A percentile compares a stretch with the other conserved stretches of the same genome.
Evolutionary conservation across 331 rosid species (phyloP).

Genomic region (Phaseolus coccineus): DNA sequence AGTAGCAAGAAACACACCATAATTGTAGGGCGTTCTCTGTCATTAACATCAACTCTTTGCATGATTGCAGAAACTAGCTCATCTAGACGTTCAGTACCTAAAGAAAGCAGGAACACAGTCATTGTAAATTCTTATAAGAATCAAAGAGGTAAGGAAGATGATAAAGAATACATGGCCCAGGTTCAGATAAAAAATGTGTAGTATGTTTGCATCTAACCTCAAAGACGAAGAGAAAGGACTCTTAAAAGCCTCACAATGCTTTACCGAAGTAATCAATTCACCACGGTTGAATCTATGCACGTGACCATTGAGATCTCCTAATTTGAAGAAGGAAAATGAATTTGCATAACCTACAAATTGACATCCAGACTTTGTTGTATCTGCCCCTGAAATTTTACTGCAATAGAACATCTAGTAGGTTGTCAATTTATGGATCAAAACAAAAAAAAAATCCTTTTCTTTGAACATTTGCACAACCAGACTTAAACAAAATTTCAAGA

Average conservation of each 20-base stretch:
- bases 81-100: slow-evolving; percentile 76
- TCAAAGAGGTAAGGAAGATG: background rate
- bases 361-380: slow-evolving; percentile 47
- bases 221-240: background rate
- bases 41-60: slow-evolving; percentile 65
- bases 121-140: slow-evolving; percentile 10
- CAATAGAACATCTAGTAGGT: slow-evolving; percentile 44
- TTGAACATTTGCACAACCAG: slow-evolving; percentile 13
- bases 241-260: slow-evolving; percentile 24
- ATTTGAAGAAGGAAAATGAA: slow-evolving; percentile 73
- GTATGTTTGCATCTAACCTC: slow-evolving; percentile 27
- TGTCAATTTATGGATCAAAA: slow-evolving; percentile 30
- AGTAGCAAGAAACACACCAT: slow-evolving; percentile 62
- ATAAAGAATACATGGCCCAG: background rate
- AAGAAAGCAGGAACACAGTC: slow-evolving; percentile 21
- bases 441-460: slow-evolving; percentile 33
- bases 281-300: slow-evolving; percentile 83
- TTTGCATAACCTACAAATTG: slow-evolving; percentile 55
- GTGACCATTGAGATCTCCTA: slow-evolving; percentile 81
- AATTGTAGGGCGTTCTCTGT: slow-evolving; percentile 63
- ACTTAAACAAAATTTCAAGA: background rate
- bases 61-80: slow-evolving; percentile 71
- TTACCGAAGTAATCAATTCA: slow-evolving; percentile 35
- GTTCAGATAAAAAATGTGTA: slow-evolving; percentile 17
- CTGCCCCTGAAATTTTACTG: slow-evolving; percentile 84